These are phyloP conservation scores for Xylaria sp. DNA, from an alignment of 2,329 filamentous ascomycete species.

Conservation along the genomic window DNA sequence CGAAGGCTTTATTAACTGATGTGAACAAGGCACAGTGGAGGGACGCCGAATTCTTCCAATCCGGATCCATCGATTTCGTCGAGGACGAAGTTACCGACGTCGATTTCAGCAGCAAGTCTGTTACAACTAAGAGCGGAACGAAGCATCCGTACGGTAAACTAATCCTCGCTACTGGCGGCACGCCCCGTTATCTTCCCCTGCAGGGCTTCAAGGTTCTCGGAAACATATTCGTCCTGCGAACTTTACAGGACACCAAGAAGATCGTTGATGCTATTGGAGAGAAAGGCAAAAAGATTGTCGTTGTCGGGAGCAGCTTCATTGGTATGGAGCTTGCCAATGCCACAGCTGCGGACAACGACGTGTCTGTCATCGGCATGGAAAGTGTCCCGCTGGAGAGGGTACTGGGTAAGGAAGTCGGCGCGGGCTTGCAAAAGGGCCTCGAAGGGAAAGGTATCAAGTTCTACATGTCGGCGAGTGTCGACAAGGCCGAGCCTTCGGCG, in stretches of 20 bases:
- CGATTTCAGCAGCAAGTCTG: constrained; percentile 77
- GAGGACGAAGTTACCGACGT: constrained; percentile 75
- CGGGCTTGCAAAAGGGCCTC: constrained; percentile 79
- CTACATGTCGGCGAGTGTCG: constrained; percentile 80
- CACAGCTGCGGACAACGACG: constrained; percentile 79
- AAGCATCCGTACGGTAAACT: constrained; percentile 86
- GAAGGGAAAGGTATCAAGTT: constrained; percentile 93
- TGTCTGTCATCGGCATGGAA: constrained; percentile 91
- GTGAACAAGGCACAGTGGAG: constrained; percentile 80
- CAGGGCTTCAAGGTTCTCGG: constrained; percentile 85
- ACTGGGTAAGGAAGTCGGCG: constrained; percentile 83
- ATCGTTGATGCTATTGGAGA: constrained; percentile 84
- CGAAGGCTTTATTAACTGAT: constrained; percentile 90
- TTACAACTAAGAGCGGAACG: constrained; percentile 78
- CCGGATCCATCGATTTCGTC: constrained; percentile 66
- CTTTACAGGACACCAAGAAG: constrained; percentile 77
- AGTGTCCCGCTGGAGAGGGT: constrained; percentile 84
- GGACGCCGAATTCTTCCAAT: constrained; percentile 79
- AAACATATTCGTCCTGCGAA: constrained; percentile 88
- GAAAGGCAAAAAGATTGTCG: constrained; percentile 88
- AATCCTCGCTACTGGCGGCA: constrained; percentile 88
- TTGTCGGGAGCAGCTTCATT: constrained; percentile 95
- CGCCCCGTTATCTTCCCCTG: constrained; percentile 78
- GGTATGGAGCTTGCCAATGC: constrained; percentile 97
- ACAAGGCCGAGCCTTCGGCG: constrained; percentile 79